phyloP scores from a whole-genome alignment of 208 protist species.

The Naegleria fowleri region DNA sequence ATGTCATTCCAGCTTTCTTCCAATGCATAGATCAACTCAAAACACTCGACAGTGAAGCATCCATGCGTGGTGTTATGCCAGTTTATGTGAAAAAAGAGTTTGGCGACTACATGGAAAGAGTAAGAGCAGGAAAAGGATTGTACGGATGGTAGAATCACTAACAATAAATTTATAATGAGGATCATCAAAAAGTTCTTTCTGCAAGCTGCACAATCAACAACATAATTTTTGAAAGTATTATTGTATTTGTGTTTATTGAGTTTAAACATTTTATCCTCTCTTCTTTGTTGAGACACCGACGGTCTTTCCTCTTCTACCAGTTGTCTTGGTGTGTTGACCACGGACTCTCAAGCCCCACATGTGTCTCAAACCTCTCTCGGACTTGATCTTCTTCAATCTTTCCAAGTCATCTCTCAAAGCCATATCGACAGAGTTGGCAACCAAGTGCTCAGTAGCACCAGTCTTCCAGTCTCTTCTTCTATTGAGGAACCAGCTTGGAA shows the following conservation, averaged over 20 bases:
- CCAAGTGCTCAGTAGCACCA: slow-evolving; percentile 93
- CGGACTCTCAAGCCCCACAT: slow-evolving; percentile 95
- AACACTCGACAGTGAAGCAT: not conserved
- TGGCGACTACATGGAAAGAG: not conserved
- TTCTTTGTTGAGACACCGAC: slow-evolving; percentile 83
- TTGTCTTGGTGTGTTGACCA: slow-evolving; percentile 99
- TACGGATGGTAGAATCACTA: not conserved
- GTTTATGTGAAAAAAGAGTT: not conserved
- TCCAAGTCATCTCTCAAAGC: slow-evolving; percentile 98
- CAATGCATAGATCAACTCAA: not conserved
- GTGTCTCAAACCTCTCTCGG: slow-evolving; percentile 97
- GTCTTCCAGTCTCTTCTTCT: slow-evolving; percentile 96
- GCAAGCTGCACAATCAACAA: too few relatives aligned
- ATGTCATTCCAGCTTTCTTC: slow-evolving; percentile 1
- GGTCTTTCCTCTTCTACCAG: slow-evolving; percentile 89
- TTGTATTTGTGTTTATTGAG: not conserved
- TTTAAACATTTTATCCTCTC: not conserved
- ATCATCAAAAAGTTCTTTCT: too few relatives aligned
- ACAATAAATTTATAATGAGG: not conserved
- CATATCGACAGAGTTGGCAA: slow-evolving; percentile 91
- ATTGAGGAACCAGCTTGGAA: slow-evolving; percentile 99
- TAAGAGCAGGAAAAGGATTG: not conserved
- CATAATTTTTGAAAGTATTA: not conserved
- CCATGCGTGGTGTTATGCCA: not conserved
- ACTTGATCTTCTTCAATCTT: slow-evolving; percentile 97